Evolutionary conservation across 2,329 filamentous ascomycete species (phyloP).

Genomic region (Fusarium solani-melongenae): DNA sequence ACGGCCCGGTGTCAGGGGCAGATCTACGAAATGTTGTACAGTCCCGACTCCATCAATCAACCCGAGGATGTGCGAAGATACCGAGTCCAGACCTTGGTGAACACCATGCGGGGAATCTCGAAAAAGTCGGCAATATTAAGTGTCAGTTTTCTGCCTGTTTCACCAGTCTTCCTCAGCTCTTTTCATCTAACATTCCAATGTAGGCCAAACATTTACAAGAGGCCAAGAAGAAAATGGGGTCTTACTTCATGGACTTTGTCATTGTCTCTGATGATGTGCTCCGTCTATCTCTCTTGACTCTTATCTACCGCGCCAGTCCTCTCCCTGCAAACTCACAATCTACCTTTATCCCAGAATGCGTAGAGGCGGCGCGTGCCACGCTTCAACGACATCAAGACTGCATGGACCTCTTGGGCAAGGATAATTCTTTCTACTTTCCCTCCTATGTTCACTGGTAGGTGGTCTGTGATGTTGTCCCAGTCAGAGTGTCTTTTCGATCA

Average conservation of each 20-base stretch:
- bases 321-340: slow-evolving; percentile 38
- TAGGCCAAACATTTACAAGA: slow-evolving; percentile 40
- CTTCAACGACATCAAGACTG: slow-evolving; percentile 55
- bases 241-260: slow-evolving; percentile 49
- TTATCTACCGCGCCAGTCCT: slow-evolving; percentile 57
- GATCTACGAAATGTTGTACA: slow-evolving; percentile 67
- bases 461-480: neutral
- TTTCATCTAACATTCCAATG: neutral
- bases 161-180: neutral
- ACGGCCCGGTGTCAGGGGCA: slow-evolving; percentile 66
- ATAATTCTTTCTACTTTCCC: slow-evolving; percentile 51
- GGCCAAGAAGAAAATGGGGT: slow-evolving; percentile 35
- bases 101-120: slow-evolving; percentile 46
- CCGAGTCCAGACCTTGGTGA: slow-evolving; percentile 47
- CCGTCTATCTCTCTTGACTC: slow-evolving; percentile 53
- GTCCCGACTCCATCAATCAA: slow-evolving; percentile 52
- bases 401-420: slow-evolving; percentile 51
- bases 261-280: slow-evolving; percentile 55
- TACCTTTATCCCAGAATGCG: slow-evolving; percentile 56
- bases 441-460: slow-evolving; percentile 57
- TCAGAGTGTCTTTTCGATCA: neutral
- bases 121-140: slow-evolving; percentile 19
- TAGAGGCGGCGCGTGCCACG: slow-evolving; percentile 54
- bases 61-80: slow-evolving; percentile 46
- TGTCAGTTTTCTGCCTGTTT: slow-evolving; percentile 16